phyloP scores from a whole-genome alignment of 805 yeast genomes.

The Wickerhamomyces hampshirensis region DNA sequence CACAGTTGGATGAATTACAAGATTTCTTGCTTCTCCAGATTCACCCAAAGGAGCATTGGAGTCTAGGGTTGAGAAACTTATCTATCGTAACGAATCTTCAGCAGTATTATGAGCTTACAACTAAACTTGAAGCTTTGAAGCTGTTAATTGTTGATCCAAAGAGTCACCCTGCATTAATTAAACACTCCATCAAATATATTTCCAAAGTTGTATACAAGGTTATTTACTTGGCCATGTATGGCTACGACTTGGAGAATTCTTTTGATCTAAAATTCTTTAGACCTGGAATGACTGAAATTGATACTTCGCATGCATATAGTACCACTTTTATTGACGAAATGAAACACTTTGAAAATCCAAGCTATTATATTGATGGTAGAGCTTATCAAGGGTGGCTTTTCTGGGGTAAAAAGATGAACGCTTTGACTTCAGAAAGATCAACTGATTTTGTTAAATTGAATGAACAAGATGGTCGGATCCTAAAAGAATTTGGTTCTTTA shows the following conservation, averaged over 20 bases:
- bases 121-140: conserved; percentile 35
- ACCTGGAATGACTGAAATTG: conserved; percentile 35
- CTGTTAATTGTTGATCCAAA: conserved; percentile 43
- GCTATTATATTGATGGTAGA: conserved; percentile 53
- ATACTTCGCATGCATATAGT: conserved; percentile 34
- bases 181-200: conserved; percentile 56
- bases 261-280: conserved; percentile 33
- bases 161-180: conserved; percentile 59
- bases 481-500: conserved; percentile 38
- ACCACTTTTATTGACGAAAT: conserved; percentile 47
- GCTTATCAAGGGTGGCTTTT: conserved; percentile 64
- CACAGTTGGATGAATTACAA: conserved; percentile 40
- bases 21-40: conserved; percentile 27
- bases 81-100: conserved; percentile 50
- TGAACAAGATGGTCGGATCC: conserved; percentile 36
- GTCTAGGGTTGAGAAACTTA: conserved; percentile 41
- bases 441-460: conserved; percentile 29
- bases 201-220: conserved; percentile 46
- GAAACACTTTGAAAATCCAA: conserved; percentile 40
- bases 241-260: conserved; percentile 42
- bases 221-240: conserved; percentile 38
- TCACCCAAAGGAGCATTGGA: conserved; percentile 48
- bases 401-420: conserved; percentile 60
- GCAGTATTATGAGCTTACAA: conserved; percentile 43
- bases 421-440: conserved; percentile 29